Base-by-base conservation (phyloP, 2,329 filamentous ascomycete genomes). In the Colletotrichum sp. region DNA sequence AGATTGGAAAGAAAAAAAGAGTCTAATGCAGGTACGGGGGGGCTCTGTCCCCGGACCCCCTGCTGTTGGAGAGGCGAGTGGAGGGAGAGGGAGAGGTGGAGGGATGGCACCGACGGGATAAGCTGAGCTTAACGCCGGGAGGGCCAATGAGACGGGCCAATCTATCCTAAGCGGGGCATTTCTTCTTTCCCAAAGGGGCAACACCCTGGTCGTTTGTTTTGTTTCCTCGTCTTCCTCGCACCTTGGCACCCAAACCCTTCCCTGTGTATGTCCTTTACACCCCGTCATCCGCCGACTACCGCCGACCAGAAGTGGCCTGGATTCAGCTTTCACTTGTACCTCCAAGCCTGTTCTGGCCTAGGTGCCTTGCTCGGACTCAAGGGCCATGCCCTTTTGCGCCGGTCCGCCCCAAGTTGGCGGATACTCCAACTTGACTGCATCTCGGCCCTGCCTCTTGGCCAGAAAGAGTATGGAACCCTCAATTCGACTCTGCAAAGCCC, bases 1-100 rank as follows among this genome's bases (percentile, higher is more conserved):
- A 57, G 32, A 39, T 30, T 18, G 28, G 49, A 57, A 21, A 39
- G 36, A 18, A 26, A 52, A 49, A 49, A 26, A 5, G 26, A 52
- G 30, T 16, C 72, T 72, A 75, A 72, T 68, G 73, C 73, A 76
- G 70, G 73, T 69, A 73, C 73, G n/a, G 44, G 44, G 44, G 13
- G n/a, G 36, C 69, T 55, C 55, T 71, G 30, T 34, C 18, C 36
- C 21, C 21, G 26, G 32, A 49, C 72, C 34, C 34, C 70, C 49
- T 57, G 32, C 24, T 15, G 52, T n/a, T 49, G 62, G 44, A 21
- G 44, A 52, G n/a, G n/a, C 44, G 44, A 13, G 44, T 52, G 44
- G 44, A 49, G 18, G 44, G 44, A 49, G 44, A 21, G 18, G 39
- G 39, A 44, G 36, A 39, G 16, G 36, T 49, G 18, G 18, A 49